phyloP scores from a whole-genome alignment of 169 alveolate genomes.

The Besnoitia besnoiti region DNA sequence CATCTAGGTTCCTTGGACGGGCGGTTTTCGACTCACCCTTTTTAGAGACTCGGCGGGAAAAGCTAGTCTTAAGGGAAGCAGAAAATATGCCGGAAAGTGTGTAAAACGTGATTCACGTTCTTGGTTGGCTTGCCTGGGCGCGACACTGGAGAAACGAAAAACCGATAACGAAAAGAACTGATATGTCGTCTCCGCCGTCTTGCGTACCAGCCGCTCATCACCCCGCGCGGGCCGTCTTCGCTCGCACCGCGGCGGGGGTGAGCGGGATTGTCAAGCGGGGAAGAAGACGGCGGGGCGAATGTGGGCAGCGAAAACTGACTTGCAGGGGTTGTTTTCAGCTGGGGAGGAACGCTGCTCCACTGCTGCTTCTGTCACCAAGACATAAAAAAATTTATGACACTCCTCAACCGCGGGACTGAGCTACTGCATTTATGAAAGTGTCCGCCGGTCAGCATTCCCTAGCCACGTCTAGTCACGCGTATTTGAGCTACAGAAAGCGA shows the following conservation, averaged over 20 bases:
- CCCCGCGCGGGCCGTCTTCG: conserved; percentile 8
- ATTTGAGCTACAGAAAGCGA: no score
- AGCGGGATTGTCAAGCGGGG: neutral
- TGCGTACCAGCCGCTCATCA: neutral
- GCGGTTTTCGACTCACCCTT: conserved; percentile 9
- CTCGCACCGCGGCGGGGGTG: conserved; percentile 11
- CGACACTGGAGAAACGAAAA: conserved; percentile 2
- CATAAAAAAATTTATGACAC: neutral
- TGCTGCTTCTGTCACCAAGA: conserved; percentile 5
- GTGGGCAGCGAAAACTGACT: neutral
- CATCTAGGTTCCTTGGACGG: neutral
- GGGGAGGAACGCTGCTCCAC: neutral
- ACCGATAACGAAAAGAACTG: conserved; percentile 11
- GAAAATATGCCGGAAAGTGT: neutral
- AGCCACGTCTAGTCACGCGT: no score
- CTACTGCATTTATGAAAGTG: no score
- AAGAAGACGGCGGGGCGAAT: neutral
- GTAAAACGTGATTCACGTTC: neutral
- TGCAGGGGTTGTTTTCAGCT: neutral
- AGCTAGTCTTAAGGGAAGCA: neutral
- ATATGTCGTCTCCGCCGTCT: conserved; percentile 1
- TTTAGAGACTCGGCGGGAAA: neutral
- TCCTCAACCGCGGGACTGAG: no score
- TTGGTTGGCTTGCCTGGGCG: neutral
- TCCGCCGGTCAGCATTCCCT: no score